These are phyloP conservation scores for Talinum fruticosum DNA, from an alignment of 148 eudicot genomes.

Conservation along the genomic window DNA sequence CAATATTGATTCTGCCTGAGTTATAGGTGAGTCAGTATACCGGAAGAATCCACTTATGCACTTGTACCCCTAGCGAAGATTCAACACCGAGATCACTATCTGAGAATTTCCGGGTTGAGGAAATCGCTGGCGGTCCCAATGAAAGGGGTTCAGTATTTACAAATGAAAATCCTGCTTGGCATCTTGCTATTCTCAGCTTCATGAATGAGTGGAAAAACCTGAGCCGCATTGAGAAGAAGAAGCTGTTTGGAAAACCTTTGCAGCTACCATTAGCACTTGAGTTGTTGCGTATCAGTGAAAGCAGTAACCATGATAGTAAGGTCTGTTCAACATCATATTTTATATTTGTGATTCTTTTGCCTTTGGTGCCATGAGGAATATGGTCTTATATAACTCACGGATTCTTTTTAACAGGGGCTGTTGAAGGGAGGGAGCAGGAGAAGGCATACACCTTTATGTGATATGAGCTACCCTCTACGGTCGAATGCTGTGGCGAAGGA, in stretches of 20 bases:
- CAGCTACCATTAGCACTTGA: conserved; percentile 82
- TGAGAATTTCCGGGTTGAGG: conserved; percentile 74
- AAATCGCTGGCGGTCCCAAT: conserved; percentile 40
- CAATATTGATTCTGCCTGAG: background rate
- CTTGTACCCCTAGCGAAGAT: conserved; percentile 61
- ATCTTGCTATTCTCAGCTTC: conserved; percentile 55
- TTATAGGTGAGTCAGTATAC: conserved; percentile 88
- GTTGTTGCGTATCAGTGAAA: conserved; percentile 66
- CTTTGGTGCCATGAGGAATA: background rate
- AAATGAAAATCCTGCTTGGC: conserved; percentile 47
- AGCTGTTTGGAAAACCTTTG: conserved; percentile 71
- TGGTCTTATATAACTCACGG: background rate
- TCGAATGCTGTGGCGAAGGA: conserved; percentile 65
- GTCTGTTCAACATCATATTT: conserved; percentile 34
- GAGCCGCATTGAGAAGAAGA: conserved; percentile 60
- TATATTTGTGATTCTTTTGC: background rate
- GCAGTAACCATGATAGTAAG: conserved; percentile 65
- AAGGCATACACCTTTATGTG: conserved; percentile 65
- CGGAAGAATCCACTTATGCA: conserved; percentile 84
- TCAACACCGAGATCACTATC: conserved; percentile 70
- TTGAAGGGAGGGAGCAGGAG: conserved; percentile 74
- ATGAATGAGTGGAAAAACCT: conserved; percentile 70
- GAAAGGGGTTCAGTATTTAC: conserved; percentile 29
- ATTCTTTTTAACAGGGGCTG: conserved; percentile 53
- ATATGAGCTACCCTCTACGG: conserved; percentile 60